Conservation (phyloP, 2,329 filamentous ascomycete genomes). For the Xylaria sp. region DNA sequence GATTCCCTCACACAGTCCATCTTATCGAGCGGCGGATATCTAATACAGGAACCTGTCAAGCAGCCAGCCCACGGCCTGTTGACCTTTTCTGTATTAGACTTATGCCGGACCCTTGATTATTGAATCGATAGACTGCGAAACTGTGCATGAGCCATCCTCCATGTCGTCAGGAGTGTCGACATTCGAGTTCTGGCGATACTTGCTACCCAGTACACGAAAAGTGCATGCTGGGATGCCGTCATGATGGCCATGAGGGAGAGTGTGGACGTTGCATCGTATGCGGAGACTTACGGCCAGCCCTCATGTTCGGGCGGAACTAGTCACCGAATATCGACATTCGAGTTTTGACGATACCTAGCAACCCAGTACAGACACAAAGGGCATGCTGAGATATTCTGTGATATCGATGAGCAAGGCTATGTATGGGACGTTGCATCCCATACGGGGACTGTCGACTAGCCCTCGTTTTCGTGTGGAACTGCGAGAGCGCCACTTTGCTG, state of each 20-base stretch:
- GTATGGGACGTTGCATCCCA: constrained; percentile 22
- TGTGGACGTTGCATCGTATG: constrained; percentile 21
- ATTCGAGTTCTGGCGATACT: constrained; percentile 16
- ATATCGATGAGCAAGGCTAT: too few species aligned
- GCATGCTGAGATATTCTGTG: too few species aligned
- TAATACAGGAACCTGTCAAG: constrained; percentile 14
- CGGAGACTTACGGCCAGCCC: not conserved
- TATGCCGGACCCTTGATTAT: constrained; percentile 37
- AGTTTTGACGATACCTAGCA: too few species aligned
- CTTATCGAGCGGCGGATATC: constrained; percentile 15
- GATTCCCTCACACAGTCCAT: constrained; percentile 15
- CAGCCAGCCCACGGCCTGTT: constrained; percentile 24
- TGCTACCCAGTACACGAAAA: constrained; percentile 3
- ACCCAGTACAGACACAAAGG: too few species aligned
- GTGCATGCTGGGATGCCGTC: constrained; percentile 5
- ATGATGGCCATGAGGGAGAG: constrained; percentile 3
- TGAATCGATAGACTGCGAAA: constrained; percentile 31
- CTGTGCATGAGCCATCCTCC: constrained; percentile 29
- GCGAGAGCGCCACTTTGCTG: not conserved
- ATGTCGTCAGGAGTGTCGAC: constrained; percentile 21
- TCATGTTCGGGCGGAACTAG: not conserved
- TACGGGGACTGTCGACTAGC: not conserved
- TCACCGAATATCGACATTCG: too few species aligned
- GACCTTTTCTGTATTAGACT: constrained; percentile 30
- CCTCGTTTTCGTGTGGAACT: not conserved